Conservation (phyloP, 768 basidiomycete genomes). For the Epithele typhae region DNA sequence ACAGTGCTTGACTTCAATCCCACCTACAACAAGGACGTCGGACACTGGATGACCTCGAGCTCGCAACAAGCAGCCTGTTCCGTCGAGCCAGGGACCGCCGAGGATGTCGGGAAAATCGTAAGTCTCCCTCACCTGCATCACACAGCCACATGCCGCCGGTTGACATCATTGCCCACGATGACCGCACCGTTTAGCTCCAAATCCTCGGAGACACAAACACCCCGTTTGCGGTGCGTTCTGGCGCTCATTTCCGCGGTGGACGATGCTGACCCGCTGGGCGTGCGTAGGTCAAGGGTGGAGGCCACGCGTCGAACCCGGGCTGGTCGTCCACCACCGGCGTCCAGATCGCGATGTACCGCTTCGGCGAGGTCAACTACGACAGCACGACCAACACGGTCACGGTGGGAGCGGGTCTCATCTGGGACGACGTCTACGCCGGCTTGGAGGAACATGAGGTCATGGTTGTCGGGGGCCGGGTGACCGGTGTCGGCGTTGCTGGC, state of each 20-base stretch:
- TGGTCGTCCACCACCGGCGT: conserved; percentile 34
- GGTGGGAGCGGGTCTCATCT: conserved; percentile 43
- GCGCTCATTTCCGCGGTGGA: not conserved
- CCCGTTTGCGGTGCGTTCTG: conserved; percentile 48
- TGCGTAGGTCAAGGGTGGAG: conserved; percentile 33
- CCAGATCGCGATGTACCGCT: conserved; percentile 30
- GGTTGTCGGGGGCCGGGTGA: conserved; percentile 56
- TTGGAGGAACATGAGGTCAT: conserved; percentile 45
- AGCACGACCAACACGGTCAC: conserved; percentile 14
- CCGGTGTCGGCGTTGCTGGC: conserved; percentile 37
- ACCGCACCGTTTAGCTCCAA: conserved; percentile 35
- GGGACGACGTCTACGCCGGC: conserved; percentile 63
- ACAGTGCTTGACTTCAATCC: conserved; percentile 4
- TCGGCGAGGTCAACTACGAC: conserved; percentile 24
- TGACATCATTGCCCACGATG: not conserved
- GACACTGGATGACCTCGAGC: conserved; percentile 51
- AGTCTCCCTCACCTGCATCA: conserved; percentile 17
- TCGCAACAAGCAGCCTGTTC: conserved; percentile 43
- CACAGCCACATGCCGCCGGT: not conserved
- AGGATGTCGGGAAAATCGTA: conserved; percentile 50
- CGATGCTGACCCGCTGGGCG: not conserved
- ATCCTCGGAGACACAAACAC: conserved; percentile 41
- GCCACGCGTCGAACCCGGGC: conserved; percentile 29
- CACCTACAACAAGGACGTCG: conserved; percentile 38
- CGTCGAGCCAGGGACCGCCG: conserved; percentile 52